phyloP scores from a whole-genome alignment of 306 rosid species.

The Alnus glutinosa region DNA sequence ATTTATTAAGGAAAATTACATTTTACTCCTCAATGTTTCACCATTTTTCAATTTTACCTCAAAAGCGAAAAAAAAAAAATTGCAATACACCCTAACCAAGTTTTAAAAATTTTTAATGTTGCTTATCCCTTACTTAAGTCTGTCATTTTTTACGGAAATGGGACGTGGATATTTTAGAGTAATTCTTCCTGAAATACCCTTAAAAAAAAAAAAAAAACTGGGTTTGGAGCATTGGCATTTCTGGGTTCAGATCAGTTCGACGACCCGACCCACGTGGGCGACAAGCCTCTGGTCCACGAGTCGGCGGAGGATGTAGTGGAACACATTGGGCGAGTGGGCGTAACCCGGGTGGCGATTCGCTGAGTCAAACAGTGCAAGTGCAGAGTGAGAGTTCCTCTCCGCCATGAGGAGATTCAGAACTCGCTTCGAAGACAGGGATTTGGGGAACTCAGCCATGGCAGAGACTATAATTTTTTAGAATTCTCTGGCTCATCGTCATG shows the following conservation, averaged over 20 bases:
- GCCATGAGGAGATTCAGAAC: slow-evolving; percentile 71
- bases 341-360: slow-evolving; percentile 54
- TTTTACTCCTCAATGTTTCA: too few relatives aligned
- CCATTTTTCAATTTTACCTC: too few relatives aligned
- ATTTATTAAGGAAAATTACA: too few relatives aligned
- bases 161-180: too few relatives aligned
- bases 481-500: background rate
- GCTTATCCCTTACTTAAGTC: too few relatives aligned
- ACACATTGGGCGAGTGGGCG: slow-evolving; percentile 49
- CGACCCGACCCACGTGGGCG: slow-evolving; percentile 42
- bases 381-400: slow-evolving; percentile 54
- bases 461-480: slow-evolving; percentile 1
- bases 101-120: too few relatives aligned
- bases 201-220: too few relatives aligned
- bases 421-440: slow-evolving; percentile 51
- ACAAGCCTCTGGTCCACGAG: slow-evolving; percentile 51
- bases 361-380: slow-evolving; percentile 66
- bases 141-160: too few relatives aligned
- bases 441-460: slow-evolving; percentile 71
- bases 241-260: slow-evolving; percentile 50
- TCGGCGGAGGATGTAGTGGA: slow-evolving; percentile 75
- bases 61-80: too few relatives aligned
- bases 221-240: slow-evolving; percentile 63
- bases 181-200: too few relatives aligned
- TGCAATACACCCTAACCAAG: too few relatives aligned